phyloP scores from a whole-genome alignment of 2,329 filamentous ascomycete species.

The Fusarium mexicanum region DNA sequence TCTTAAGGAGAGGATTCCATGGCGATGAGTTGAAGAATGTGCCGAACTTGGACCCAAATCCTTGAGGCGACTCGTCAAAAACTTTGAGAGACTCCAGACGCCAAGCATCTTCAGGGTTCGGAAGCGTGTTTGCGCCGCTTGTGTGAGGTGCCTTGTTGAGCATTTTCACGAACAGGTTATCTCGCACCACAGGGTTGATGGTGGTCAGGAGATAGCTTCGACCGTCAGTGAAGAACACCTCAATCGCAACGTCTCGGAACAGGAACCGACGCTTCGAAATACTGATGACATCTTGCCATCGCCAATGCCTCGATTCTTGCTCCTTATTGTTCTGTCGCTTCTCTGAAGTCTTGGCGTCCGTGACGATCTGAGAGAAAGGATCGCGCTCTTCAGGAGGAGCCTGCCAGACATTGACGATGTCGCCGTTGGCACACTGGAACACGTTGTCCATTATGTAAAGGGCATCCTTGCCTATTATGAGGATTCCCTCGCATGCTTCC shows the following conservation, averaged over 20 bases:
- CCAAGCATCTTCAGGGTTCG: constrained; percentile 89
- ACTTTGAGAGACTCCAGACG: constrained; percentile 84
- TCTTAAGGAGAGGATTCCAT: constrained; percentile 84
- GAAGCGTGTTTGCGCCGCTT: constrained; percentile 72
- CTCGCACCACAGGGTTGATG: constrained; percentile 75
- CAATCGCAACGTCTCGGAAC: constrained; percentile 95
- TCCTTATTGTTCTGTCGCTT: constrained; percentile 70
- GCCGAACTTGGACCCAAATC: constrained; percentile 86
- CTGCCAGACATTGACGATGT: constrained; percentile 97
- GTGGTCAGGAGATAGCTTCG: constrained; percentile 93
- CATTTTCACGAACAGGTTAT: constrained; percentile 83
- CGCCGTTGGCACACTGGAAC: constrained; percentile 92
- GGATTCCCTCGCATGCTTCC: constrained; percentile 90
- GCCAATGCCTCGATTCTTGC: constrained; percentile 89
- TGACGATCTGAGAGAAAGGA: constrained; percentile 93
- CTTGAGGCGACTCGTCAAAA: constrained; percentile 66
- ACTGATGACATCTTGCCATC: constrained; percentile 92
- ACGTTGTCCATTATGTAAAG: constrained; percentile 97
- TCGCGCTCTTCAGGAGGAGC: constrained; percentile 92
- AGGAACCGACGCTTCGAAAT: constrained; percentile 95
- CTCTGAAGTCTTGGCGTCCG: constrained; percentile 68
- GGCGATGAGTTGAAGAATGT: constrained; percentile 88
- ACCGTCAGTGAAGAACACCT: constrained; percentile 96
- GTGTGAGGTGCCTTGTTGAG: constrained; percentile 83
- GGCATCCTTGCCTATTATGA: constrained; percentile 91